These are phyloP conservation scores for Plasmodium fragile DNA, from an alignment of 169 alveolate species.

Conservation along the genomic window DNA sequence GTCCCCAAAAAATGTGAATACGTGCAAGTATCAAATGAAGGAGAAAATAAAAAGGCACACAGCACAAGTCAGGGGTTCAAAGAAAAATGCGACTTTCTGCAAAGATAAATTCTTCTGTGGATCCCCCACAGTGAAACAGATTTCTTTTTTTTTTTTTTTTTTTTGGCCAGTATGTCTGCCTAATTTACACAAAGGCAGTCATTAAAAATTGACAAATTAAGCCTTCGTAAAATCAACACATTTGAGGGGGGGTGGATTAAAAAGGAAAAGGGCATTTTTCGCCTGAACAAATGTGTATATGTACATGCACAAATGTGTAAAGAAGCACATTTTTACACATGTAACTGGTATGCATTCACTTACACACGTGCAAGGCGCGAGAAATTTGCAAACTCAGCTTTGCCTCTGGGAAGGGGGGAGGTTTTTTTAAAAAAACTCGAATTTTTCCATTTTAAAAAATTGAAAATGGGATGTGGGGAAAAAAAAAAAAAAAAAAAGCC, in stretches of 20 bases:
- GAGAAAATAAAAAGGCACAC: not conserved
- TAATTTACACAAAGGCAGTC: conserved; percentile 4
- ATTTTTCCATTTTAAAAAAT: not conserved
- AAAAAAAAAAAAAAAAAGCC: conserved; percentile 30
- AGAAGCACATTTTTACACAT: not conserved
- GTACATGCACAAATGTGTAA: not conserved
- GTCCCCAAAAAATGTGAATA: not conserved
- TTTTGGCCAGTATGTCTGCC: not conserved
- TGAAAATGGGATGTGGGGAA: not conserved
- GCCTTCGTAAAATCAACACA: conserved; percentile 5
- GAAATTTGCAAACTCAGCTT: not conserved
- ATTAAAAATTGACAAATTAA: conserved; percentile 30
- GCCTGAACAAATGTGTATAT: not conserved
- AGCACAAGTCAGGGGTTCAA: not conserved
- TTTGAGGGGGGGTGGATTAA: not conserved
- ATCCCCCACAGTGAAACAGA: conserved; percentile 2
- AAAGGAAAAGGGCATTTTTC: not conserved
- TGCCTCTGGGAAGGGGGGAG: not conserved
- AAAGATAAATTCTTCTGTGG: conserved; percentile 9
- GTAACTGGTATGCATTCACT: not conserved
- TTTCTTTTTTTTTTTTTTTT: not conserved
- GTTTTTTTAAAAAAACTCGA: not conserved
- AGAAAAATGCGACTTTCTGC: not conserved
- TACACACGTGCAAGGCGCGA: not conserved
- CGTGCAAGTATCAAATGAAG: not conserved